Percentiles rank a stretch among this genome's conserved stretches.
Conservation (phyloP, 768 basidiomycete genomes). For the Pholiota microspora region DNA sequence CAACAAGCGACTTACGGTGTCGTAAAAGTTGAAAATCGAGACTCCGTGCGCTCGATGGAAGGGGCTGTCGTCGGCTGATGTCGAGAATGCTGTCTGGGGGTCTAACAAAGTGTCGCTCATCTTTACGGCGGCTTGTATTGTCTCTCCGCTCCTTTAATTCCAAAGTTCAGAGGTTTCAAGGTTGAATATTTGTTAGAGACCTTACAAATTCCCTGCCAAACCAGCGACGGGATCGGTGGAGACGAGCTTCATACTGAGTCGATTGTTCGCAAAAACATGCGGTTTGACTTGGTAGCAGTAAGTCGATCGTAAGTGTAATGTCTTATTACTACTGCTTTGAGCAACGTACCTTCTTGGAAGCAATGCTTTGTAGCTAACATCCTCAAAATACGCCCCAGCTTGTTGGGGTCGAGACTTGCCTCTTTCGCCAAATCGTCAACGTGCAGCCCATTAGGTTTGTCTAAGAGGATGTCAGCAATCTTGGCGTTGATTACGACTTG, state of each 20-base stretch:
- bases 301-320: too few relatives aligned
- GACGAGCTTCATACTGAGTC: constrained; percentile 27
- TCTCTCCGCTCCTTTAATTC: constrained; percentile 5
- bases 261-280: constrained; percentile 4
- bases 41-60: constrained; percentile 6
- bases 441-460: constrained; percentile 7
- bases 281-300: not conserved
- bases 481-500: constrained; percentile 22
- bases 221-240: constrained; percentile 28
- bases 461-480: not conserved
- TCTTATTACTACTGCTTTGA: not conserved
- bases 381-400: constrained; percentile 33
- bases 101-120: constrained; percentile 9
- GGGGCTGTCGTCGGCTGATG: constrained; percentile 5
- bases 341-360: constrained; percentile 34
- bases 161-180: not conserved
- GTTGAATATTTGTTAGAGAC: too few relatives aligned
- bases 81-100: constrained; percentile 6
- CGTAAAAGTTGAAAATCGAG: constrained; percentile 8
- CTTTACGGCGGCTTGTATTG: constrained; percentile 5
- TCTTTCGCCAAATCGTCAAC: not conserved
- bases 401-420: constrained; percentile 24
- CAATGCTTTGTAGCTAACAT: constrained; percentile 34
- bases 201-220: constrained; percentile 25
- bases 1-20: not conserved